Base-by-base conservation (phyloP, 768 basidiomycete genomes). In the Pulveroboletus sp. region DNA sequence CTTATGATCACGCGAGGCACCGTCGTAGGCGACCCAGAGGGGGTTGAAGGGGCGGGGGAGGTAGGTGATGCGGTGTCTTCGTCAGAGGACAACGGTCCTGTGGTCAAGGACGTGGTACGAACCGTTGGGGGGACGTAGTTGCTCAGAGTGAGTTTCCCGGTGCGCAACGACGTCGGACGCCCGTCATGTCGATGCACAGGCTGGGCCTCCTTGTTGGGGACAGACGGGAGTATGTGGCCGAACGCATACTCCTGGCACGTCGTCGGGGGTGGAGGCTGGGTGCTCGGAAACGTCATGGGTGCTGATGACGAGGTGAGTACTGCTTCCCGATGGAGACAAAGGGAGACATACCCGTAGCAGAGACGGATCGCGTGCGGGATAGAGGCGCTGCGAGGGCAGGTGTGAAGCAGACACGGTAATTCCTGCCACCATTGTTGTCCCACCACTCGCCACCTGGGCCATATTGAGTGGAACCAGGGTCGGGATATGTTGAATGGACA, bases 381-480 rank as follows among this genome's bases (percentile, higher is more conserved):
- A 41, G 12, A 3, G 52, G 6, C 6, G 43, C 4, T 1, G 43
- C n/a, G 5, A 49, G 6, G 7, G 44, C 47, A 9, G 59, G 30
- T 45, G 69, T 65, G 69, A 97, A 98, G 24, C 69, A 74, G 46
- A 96, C 71, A 24, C 78, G 72, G 72, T 94, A 97, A 65, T 98
- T 94, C 55, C 65, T 56, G 0, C 83, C 85, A 3, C 57, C 69
- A 58, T 95, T 95, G 64, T 93, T 94, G 70, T 98, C 95, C 95
- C 95, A 98, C 77, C 86, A 88, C 71, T 98, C 94, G 1, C 79
- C 79, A 15, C 75, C 79, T 8, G 69, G 62, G 60, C 76, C 67
- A 62, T 69, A 59, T 60, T 61, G n/a, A 9, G 26, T 30, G 15
- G 47, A 56, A 2, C 56, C 54, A 46, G 55, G 58, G 8, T 31